Conservation (phyloP, 768 basidiomycete genomes). For the Boletales sp. region DNA sequence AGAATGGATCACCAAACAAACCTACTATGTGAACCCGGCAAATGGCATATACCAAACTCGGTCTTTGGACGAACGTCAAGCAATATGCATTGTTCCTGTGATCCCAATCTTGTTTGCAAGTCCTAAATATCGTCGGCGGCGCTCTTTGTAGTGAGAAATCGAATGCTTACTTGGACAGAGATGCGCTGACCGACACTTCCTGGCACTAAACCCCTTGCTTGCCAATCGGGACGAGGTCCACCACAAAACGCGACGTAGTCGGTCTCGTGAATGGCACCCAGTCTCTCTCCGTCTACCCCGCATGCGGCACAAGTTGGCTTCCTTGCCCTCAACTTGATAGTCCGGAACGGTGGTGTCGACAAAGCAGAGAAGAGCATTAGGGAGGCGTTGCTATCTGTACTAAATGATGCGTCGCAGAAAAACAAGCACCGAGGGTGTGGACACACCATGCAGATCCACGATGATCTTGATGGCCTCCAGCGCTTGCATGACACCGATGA, state of each 20-base stretch:
- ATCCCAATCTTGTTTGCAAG: slow-evolving; percentile 38
- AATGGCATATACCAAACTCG: slow-evolving; percentile 84
- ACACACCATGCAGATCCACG: slow-evolving; percentile 59
- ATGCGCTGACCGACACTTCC: slow-evolving; percentile 43
- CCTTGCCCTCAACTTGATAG: slow-evolving; percentile 72
- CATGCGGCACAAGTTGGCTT: slow-evolving; percentile 76
- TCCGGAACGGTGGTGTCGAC: slow-evolving; percentile 68
- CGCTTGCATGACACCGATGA: slow-evolving; percentile 89
- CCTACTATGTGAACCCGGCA: slow-evolving; percentile 74
- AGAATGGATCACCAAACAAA: slow-evolving; percentile 1
- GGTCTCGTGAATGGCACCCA: slow-evolving; percentile 47
- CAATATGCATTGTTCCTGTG: slow-evolving; percentile 34
- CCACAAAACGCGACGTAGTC: slow-evolving; percentile 92
- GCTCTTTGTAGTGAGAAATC: background rate
- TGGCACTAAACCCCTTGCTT: slow-evolving; percentile 45
- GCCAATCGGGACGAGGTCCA: slow-evolving; percentile 65
- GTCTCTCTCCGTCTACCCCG: slow-evolving; percentile 44
- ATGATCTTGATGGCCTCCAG: slow-evolving; percentile 82
- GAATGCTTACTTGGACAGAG: slow-evolving; percentile 37
- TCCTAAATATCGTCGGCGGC: slow-evolving; percentile 38
- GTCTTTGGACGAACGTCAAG: slow-evolving; percentile 77
- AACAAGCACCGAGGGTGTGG: background rate
- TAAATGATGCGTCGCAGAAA: slow-evolving; percentile 2
- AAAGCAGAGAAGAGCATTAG: slow-evolving; percentile 77
- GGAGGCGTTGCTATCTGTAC: slow-evolving; percentile 54